phyloP scores from a whole-genome alignment of 257 asterid genomes.

The Nicotiana tomentosiformis region DNA sequence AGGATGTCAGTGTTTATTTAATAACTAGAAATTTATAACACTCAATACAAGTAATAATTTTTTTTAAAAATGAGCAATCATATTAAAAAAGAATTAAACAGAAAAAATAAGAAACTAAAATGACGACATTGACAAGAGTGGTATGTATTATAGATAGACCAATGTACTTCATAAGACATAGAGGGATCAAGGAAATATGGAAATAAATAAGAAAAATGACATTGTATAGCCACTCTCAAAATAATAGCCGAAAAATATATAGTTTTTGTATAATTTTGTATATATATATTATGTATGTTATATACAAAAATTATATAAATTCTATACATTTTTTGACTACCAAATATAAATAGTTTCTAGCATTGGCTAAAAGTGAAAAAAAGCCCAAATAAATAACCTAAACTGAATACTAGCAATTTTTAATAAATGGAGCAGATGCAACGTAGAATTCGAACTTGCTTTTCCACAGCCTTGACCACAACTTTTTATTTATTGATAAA shows the following conservation, averaged over 20 bases:
- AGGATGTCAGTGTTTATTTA: not conserved
- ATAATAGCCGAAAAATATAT: no score
- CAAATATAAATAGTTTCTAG: no score
- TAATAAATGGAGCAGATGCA: not conserved
- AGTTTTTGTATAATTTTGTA: no score
- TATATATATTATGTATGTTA: no score
- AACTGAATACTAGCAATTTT: not conserved
- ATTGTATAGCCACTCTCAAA: no score
- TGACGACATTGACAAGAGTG: not conserved
- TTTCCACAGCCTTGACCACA: not conserved
- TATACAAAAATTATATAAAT: no score
- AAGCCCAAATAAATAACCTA: not conserved
- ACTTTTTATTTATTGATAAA: not conserved
- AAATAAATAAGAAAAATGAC: not conserved
- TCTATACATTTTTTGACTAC: no score
- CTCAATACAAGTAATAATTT: not conserved
- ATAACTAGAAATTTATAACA: not conserved
- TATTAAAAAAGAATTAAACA: not conserved
- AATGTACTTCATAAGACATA: not conserved
- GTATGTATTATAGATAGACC: no score
- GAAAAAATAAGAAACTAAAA: not conserved
- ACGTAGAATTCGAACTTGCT: not conserved
- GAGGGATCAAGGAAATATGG: not conserved
- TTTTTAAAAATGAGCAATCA: not conserved
- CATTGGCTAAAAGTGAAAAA: no score